These are phyloP conservation scores for Botrytis aclada DNA, from an alignment of 2,329 filamentous ascomycete species.

Conservation along the genomic window DNA sequence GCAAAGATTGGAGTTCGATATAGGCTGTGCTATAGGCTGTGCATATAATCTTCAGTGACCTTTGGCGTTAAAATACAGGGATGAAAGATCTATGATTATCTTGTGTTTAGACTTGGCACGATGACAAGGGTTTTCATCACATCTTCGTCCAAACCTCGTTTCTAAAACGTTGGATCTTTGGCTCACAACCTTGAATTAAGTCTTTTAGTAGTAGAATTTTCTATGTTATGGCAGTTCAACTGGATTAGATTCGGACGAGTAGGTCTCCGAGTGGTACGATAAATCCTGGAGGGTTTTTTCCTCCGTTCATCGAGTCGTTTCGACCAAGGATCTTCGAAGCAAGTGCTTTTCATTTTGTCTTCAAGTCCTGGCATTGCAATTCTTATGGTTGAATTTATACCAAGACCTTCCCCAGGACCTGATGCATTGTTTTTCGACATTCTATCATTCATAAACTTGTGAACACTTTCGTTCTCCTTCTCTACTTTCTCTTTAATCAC, in stretches of 20 bases:
- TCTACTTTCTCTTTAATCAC: conserved; percentile 38
- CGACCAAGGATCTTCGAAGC: conserved; percentile 31
- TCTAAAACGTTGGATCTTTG: conserved; percentile 7
- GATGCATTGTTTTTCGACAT: neutral
- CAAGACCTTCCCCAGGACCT: conserved; percentile 26
- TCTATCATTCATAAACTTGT: conserved; percentile 11
- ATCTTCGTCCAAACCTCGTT: conserved; percentile 16
- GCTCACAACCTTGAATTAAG: neutral
- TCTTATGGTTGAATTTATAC: conserved; percentile 49
- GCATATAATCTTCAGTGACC: neutral
- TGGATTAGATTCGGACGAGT: conserved; percentile 28
- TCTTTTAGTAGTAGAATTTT: neutral
- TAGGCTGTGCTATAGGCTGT: neutral
- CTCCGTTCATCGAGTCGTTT: conserved; percentile 29
- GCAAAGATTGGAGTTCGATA: neutral
- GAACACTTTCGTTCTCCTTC: conserved; percentile 12
- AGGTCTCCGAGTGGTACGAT: conserved; percentile 29
- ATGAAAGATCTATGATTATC: neutral
- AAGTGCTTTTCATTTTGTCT: conserved; percentile 25
- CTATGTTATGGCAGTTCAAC: conserved; percentile 19
- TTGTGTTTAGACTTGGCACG: neutral
- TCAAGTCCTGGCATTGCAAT: conserved; percentile 27
- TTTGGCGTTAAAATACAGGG: neutral
- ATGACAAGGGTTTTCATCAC: conserved; percentile 9
- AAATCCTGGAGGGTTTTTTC: conserved; percentile 10